Evolutionary conservation across 1,284 basidiomycete genomes (phyloP).

Genomic region (Irpex sp.): DNA sequence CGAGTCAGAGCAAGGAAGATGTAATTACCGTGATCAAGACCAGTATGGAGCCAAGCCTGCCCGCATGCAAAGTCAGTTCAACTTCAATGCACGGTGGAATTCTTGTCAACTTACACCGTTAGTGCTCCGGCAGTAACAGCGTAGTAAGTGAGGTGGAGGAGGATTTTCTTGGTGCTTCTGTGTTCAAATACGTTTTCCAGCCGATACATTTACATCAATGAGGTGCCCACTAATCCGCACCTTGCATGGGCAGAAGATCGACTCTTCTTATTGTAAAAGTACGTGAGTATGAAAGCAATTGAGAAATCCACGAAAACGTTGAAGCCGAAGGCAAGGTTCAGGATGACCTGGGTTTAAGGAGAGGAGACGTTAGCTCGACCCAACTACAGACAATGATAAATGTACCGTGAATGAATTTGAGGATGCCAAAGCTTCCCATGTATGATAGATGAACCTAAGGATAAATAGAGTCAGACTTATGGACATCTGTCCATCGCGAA

Average conservation of each 20-base stretch:
- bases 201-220: background rate
- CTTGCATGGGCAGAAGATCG: background rate
- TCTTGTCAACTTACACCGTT: background rate
- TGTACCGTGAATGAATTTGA: background rate
- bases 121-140: background rate
- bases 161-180: background rate
- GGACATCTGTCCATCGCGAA: too few species aligned
- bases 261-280: background rate
- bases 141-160: background rate
- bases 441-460: background rate
- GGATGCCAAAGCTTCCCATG: background rate
- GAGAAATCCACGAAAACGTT: background rate
- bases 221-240: background rate
- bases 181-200: background rate
- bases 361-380: background rate
- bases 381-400: background rate
- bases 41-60: background rate
- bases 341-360: background rate
- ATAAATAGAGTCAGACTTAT: too few species aligned
- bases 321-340: background rate
- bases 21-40: background rate
- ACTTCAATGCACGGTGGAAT: background rate
- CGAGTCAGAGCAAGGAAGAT: too few species aligned
- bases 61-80: background rate
- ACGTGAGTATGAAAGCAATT: background rate